Evolutionary conservation across 495 filamentous ascomycete species (phyloP), one percentile per base, ranked within the genome.

Genomic region (Peziza echinospora): DNA sequence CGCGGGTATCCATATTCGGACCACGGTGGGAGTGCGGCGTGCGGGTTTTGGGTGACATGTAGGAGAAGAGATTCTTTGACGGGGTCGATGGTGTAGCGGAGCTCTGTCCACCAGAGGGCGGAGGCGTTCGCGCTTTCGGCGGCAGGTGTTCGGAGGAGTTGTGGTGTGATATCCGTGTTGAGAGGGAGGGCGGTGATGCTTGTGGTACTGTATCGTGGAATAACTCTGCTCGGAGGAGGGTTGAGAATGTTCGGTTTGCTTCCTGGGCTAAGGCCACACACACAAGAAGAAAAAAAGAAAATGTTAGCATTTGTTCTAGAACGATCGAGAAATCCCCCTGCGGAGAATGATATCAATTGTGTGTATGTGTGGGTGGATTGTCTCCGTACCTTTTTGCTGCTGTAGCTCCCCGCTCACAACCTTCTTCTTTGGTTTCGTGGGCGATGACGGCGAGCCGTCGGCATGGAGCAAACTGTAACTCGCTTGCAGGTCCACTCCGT

Each of bases 61-160:
- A 97, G 43, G 80, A 81, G 62, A 97, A 94, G 26, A 97, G 74
- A 56, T 94, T 96, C 65, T 94, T 96, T 60, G 92, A 84, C 3
- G 89, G 89, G 6, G 89, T 96, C 4, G 85, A 86, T 0, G 91
- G 89, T 3, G 84, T 93, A 10, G 74, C 13, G 6, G 30, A 37
- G 30, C 13, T 68, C 21, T 71, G 63, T 23, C 68, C 63, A 5
- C 69, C 57, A 55, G 77, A 77, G 26, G 68, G 75, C 5, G 89
- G 84, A 24, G 86, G 83, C 8, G 85, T 93, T 48, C 79, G 77
- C 28, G 83, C 79, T 53, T 82, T 44, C 73, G 79, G 21, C 76
- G 75, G 57, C 83, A 64, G 26, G 71, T 72, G 21, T 68, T 69
- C 23, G 64, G 65, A 51, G 77, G 73, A 47, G 69, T 71, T 44